Evolutionary conservation across 1,139 yeast species (phyloP), one percentile per base, ranked within the genome.

Genomic region (Debaryomycetaceae sp.): DNA sequence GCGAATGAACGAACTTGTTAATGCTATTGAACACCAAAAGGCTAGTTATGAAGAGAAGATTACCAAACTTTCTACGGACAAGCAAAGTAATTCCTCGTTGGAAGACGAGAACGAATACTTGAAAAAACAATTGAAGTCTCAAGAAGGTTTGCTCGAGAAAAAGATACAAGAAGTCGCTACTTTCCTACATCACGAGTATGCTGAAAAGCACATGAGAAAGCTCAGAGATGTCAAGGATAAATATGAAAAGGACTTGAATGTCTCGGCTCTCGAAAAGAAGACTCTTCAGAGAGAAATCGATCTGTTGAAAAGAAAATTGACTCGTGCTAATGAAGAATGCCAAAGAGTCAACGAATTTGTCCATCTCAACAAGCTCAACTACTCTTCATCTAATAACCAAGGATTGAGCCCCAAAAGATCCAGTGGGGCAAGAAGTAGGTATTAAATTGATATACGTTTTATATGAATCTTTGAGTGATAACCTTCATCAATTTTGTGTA

Each of bases 121-220:
- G 36, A 58, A 53, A 37, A 42, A 50, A 32, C 55, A 59, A 33
- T 41, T 59, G 7, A 61, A 61, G 34, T 75, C 72, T n/a, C 64
- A 77, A 3, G 78, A 73, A 43, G 64, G 70, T 36, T 41, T 43
- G 31, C 44, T 50, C 3, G 53, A 51, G 30, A 38, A 40, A 19
- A 70, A 77, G 46, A 61, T 82, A 26, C 78, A 79, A 44, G 72
- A 74, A 47, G 63, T 83, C 32, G 83, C 88, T 0, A 82, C 80
- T 44, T 86, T 81, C 48, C 64, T 84, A 11, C 84, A 83, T 52
- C 67, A 73, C 17, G 87, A 82, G 52, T 84, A 84, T 55, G 74
- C 85, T 3, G 76, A 80, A 38, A 84, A 84, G 53, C 92, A 85
- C 53, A 84, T 78, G 49, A 73, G 75, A 43, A 83, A 83, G 40